Base-by-base conservation (phyloP, 148 eudicot genomes). In the Rheum nobile region DNA sequence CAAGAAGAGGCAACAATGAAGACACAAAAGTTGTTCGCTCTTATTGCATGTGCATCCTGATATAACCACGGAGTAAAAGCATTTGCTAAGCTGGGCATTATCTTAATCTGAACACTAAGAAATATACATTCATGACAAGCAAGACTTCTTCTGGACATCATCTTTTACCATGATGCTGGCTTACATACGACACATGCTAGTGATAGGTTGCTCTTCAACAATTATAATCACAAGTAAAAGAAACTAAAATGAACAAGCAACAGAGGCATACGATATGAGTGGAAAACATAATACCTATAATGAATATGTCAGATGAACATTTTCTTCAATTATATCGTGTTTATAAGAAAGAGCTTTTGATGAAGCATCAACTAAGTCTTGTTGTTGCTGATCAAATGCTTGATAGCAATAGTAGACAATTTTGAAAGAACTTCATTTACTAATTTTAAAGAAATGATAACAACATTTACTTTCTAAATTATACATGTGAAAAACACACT, bases 371-470 rank as follows among this genome's bases (percentile, higher is more conserved):
- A 90, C 89, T 50, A 91, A 88, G 47, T 91, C 98, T 73, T 91
- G 97, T 69, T 95, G 98, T 86, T 95, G 98, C 85, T 95, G 96
- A 82, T 95, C 98, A 83, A 95, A 95, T 75, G 93, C 96, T 97
- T 94, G 73, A 19, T 54, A 59, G 55, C 73, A 79, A 67, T 41
- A 9, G 65, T 26, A 4, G 73, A 71, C 8, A 26, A 21, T 9
- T 39, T n/a, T 31, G 0, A 65, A 65, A 32, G 21, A 71, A 22
- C 73, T 17, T 26, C 73, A 71, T 29, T 39, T 71, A n/a, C n/a
- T n/a, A 43, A 34, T 39, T 9, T 13, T 21, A n/a, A 39, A 12
- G n/a, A 24, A 43, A 11, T n/a, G 7, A 24, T 13, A 41, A 31
- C 41, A n/a, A n/a, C 3, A 14, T 29, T 31, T 11, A 13, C 28